Evolutionary conservation across 805 yeast species (phyloP).

Genomic region (Candida saitoana): DNA sequence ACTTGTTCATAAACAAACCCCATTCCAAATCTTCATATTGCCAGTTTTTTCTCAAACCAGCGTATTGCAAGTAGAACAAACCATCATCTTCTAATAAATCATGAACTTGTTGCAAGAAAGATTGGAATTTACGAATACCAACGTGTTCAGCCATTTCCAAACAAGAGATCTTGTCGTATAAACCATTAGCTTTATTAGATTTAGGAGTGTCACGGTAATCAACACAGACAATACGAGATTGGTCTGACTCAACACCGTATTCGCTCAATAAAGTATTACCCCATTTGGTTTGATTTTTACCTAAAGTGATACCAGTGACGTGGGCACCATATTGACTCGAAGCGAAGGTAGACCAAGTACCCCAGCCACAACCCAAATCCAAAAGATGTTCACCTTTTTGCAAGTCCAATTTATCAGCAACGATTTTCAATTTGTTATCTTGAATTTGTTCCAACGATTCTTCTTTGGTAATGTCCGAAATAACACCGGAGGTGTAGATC

Average conservation of each 20-base stretch:
- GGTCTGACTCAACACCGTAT: conserved; percentile 65
- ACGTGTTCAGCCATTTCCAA: conserved; percentile 96
- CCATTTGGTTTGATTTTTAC: conserved; percentile 87
- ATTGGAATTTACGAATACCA: conserved; percentile 77
- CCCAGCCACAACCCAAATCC: conserved; percentile 96
- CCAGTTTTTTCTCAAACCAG: conserved; percentile 89
- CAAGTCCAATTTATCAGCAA: conserved; percentile 80
- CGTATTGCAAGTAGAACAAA: conserved; percentile 77
- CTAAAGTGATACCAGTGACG: conserved; percentile 86
- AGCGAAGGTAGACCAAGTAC: conserved; percentile 82
- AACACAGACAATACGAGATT: conserved; percentile 71
- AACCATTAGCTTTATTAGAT: conserved; percentile 37
- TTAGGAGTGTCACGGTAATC: conserved; percentile 93
- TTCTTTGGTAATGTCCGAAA: conserved; percentile 62
- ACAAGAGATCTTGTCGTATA: conserved; percentile 83
- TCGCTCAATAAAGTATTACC: conserved; percentile 68
- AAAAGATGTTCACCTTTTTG: conserved; percentile 69
- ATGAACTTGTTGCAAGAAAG: conserved; percentile 75
- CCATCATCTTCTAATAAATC: conserved; percentile 92
- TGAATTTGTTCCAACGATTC: conserved; percentile 79
- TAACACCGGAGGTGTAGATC: conserved; percentile 87
- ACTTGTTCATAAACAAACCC: conserved; percentile 96
- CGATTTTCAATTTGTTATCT: conserved; percentile 84
- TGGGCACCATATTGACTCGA: conserved; percentile 78
- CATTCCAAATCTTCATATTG: conserved; percentile 90